Base-by-base conservation (phyloP, 371 early-diverging fungal species). In the Entomophthora muscae region DNA sequence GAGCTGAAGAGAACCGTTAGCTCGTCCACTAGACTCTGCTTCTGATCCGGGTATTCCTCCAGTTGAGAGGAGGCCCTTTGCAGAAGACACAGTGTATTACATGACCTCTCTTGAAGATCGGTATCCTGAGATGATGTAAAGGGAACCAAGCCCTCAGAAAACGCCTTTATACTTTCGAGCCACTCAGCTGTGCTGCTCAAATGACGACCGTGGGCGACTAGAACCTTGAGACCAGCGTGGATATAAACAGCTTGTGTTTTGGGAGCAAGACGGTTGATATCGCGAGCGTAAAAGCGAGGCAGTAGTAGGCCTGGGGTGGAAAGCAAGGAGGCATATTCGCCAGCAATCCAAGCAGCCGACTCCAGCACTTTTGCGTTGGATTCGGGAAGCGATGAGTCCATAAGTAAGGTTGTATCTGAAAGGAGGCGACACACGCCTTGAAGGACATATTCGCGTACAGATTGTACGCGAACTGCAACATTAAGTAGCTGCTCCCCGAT, bases 291-390 rank as follows among this genome's bases (percentile, higher is more conserved):
- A 1, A 32, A 32, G 23, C 12, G 33, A 13, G 42, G 42, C 42
- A 42, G 42, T 5, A 42, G 42, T 17, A 42, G 42, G 42, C 42
- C 17, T 23, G 32, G 2, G 23, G 1, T 52, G 7, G 52, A 3
- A 27, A 65, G 26, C 1, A 53, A 78, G 66, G 77, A 73, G 73
- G 86, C 84, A 69, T 89, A 92, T 71, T 94, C 95, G 32, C 95
- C 94, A 52, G 84, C 76, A 32, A 93, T 83, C 84, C 90, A 95
- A 0, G 91, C 92, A 5, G 94, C 91, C 12, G 90, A 90, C 32
- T 83, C 78, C 17, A 95, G 69, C 0, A 93, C 85, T 65, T 82
- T 79, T 13, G 84, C 75, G 66, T 89, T 87, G 7, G 86, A 79
- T 57, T 80, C 78, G 27, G 82, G 78, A 29, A 74, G 73, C 26